phyloP scores from a whole-genome alignment of 257 asterid genomes.

The Agastache rugosa region DNA sequence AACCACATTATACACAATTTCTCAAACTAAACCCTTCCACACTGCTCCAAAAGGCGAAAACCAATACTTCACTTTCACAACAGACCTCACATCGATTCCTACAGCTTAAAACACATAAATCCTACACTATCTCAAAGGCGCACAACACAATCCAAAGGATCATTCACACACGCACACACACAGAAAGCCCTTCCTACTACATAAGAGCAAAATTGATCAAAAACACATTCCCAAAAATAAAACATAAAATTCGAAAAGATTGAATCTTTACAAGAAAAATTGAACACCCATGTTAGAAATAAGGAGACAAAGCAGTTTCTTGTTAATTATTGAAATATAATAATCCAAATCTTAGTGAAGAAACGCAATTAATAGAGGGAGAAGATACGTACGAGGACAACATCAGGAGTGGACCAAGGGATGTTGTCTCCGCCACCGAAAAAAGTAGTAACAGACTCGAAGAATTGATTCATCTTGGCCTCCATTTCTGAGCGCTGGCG shows the following conservation, averaged over 20 bases:
- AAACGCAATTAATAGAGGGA: neutral
- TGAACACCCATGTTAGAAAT: slow-evolving; percentile 23
- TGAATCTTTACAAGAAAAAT: slow-evolving; percentile 20
- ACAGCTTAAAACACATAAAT: slow-evolving; percentile 6
- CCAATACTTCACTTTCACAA: neutral
- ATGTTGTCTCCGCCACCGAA: slow-evolving; percentile 72
- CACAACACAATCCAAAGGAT: slow-evolving; percentile 14
- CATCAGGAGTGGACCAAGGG: slow-evolving; percentile 68
- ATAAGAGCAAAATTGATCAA: neutral
- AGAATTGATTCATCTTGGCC: slow-evolving; percentile 54
- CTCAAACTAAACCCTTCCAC: neutral
- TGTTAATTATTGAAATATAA: slow-evolving; percentile 1
- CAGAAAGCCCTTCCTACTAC: neutral
- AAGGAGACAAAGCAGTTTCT: slow-evolving; percentile 6
- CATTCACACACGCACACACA: neutral
- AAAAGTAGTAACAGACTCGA: slow-evolving; percentile 63
- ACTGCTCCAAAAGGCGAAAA: neutral
- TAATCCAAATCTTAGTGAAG: neutral
- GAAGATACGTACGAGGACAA: slow-evolving; percentile 49
- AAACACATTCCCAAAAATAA: neutral
- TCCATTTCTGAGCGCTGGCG: slow-evolving; percentile 41
- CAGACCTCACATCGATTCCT: slow-evolving; percentile 23
- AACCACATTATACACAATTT: neutral
- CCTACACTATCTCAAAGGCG: slow-evolving; percentile 4
- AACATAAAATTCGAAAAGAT: neutral